phyloP scores from a whole-genome alignment of 176 grass and related monocot species.

The Lolium rigidum region DNA sequence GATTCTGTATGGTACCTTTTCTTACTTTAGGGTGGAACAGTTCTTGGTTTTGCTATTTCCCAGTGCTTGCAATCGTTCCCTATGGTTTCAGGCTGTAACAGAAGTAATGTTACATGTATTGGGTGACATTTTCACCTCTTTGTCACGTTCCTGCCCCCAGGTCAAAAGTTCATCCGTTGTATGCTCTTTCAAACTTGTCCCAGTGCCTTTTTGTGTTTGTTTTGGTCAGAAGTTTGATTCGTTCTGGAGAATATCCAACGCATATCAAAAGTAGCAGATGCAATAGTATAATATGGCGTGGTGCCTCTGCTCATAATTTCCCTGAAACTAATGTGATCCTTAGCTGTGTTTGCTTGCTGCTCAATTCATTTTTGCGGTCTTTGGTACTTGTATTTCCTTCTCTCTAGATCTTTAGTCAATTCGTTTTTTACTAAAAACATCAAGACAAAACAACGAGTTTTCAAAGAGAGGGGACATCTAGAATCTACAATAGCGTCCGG shows the following conservation, averaged over 20 bases:
- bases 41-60: not conserved
- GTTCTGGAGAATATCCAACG: not conserved
- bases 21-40: slow-evolving; percentile 1
- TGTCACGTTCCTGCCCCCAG: not conserved
- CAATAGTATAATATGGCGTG: not conserved
- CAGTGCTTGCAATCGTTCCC: not conserved
- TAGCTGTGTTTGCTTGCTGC: not conserved
- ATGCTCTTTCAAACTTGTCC: not conserved
- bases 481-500: slow-evolving; percentile 9
- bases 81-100: not conserved
- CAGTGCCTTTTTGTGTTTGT: not conserved
- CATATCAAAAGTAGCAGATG: not conserved
- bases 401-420: not conserved
- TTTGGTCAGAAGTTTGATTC: not conserved
- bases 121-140: not conserved
- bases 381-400: not conserved
- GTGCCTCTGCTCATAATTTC: not conserved
- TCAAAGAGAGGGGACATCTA: slow-evolving; percentile 5
- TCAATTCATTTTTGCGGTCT: not conserved
- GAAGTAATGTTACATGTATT: not conserved
- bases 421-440: not conserved
- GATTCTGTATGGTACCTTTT: not conserved
- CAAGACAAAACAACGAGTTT: not conserved
- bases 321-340: slow-evolving; percentile 9
- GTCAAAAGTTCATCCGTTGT: not conserved